Conservation (phyloP, 306 rosid species). For the Medicago truncatula region DNA sequence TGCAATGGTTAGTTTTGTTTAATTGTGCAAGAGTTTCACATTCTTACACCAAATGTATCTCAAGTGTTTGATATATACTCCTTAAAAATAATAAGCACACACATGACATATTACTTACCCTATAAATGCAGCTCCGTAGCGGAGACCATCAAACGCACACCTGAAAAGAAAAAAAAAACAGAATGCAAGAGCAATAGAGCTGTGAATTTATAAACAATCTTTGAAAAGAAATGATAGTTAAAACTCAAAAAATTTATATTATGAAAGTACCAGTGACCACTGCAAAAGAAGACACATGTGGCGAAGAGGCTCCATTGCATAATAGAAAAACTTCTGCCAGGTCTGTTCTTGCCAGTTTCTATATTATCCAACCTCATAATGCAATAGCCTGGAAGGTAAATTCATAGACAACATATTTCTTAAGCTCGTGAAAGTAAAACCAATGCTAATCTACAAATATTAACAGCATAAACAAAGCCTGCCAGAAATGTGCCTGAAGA, state of each 20-base stretch:
- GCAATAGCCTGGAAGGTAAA: conserved; percentile 74
- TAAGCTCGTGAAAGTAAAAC: conserved; percentile 28
- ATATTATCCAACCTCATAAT: conserved; percentile 61
- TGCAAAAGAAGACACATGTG: conserved; percentile 87
- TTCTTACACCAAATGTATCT: conserved; percentile 20
- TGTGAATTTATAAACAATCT: conserved; percentile 3
- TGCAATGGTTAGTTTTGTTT: conserved; percentile 13
- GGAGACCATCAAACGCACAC: conserved; percentile 99
- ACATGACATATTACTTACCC: conserved; percentile 60
- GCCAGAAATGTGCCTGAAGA: conserved; percentile 21
- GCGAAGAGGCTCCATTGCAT: conserved; percentile 90
- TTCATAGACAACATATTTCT: conserved; percentile 22
- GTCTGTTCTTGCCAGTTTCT: conserved; percentile 48
- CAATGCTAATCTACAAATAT: conserved; percentile 28
- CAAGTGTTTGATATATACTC: conserved; percentile 21
- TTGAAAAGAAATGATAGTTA: conserved; percentile 31
- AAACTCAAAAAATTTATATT: conserved; percentile 35
- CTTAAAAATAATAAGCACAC: conserved; percentile 2
- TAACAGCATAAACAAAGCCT: conserved; percentile 19
- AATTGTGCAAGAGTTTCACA: conserved; percentile 15
- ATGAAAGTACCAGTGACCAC: conserved; percentile 87
- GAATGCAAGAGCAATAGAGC: conserved; percentile 30
- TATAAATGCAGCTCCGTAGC: conserved; percentile 95
- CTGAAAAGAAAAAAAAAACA: conserved; percentile 51
- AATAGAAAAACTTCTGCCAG: conserved; percentile 52